Percentiles rank a stretch among this genome's conserved stretches.
These are phyloP conservation scores for Hanseniaspora singularis DNA, from an alignment of 805 yeast species.

Conservation along the genomic window DNA sequence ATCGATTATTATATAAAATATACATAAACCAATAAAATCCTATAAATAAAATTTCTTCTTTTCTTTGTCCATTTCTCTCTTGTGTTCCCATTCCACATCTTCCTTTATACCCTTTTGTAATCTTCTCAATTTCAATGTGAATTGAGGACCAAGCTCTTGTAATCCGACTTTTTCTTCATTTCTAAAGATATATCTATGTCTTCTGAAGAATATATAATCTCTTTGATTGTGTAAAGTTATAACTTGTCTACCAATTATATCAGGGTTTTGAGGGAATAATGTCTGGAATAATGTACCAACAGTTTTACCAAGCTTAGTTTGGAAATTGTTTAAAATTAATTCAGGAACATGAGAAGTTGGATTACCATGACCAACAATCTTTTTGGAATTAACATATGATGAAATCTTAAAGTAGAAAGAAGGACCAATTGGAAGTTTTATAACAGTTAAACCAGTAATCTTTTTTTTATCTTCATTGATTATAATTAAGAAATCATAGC, in stretches of 20 bases:
- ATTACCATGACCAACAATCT: constrained; percentile 76
- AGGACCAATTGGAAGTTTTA: constrained; percentile 92
- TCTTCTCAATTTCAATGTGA: constrained; percentile 77
- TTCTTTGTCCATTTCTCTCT: constrained; percentile 92
- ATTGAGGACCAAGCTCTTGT: constrained; percentile 95
- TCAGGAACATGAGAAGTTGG: constrained; percentile 90
- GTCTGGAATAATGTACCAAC: constrained; percentile 88
- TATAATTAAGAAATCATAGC: constrained; percentile 75
- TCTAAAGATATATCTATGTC: constrained; percentile 82
- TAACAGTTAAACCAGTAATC: constrained; percentile 83
- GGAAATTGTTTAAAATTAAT: constrained; percentile 79
- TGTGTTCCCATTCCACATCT: constrained; percentile 93
- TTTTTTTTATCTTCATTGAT: constrained; percentile 88
- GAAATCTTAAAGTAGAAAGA: constrained; percentile 81
- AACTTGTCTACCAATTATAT: constrained; percentile 89
- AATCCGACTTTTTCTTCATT: constrained; percentile 88
- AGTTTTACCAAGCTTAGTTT: constrained; percentile 84
- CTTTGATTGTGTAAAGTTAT: constrained; percentile 92
- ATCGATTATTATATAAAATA: too few relatives aligned
- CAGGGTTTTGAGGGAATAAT: constrained; percentile 84
- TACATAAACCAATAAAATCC: too few relatives aligned
- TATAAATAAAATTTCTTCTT: constrained; percentile 81
- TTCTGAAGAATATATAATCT: constrained; percentile 87
- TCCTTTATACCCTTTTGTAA: constrained; percentile 84
- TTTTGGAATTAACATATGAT: constrained; percentile 61